Conservation (phyloP, 306 rosid genomes). For the Urtica urens region DNA sequence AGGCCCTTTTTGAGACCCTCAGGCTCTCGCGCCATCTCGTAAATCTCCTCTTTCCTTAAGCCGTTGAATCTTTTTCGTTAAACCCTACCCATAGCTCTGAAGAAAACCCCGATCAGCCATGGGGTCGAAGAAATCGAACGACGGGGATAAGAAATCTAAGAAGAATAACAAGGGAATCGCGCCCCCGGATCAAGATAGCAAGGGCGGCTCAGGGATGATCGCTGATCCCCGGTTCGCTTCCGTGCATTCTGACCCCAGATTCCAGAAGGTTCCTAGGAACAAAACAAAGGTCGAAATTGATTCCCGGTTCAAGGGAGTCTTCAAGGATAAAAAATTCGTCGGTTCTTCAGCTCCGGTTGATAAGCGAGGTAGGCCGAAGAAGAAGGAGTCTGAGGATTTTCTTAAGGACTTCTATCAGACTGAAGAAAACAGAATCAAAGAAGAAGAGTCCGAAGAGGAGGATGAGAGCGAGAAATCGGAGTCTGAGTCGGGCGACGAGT, state of each 20-base stretch:
- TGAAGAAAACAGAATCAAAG: constrained; percentile 22
- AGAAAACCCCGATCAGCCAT: constrained; percentile 7
- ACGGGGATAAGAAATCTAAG: constrained; percentile 10
- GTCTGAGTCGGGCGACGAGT: constrained; percentile 12
- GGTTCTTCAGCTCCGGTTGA: constrained; percentile 61
- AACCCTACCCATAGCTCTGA: background rate
- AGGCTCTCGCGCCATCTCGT: no score
- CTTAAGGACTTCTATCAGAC: constrained; percentile 46
- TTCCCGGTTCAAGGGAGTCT: constrained; percentile 56
- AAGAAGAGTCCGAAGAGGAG: constrained; percentile 18
- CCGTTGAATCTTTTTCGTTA: no score
- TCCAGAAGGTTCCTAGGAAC: constrained; percentile 54
- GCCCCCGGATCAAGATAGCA: constrained; percentile 2
- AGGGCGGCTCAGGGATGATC: constrained; percentile 22
- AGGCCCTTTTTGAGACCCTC: no score
- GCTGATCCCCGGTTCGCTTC: constrained; percentile 49
- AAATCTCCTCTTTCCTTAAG: no score
- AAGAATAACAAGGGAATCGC: constrained; percentile 14
- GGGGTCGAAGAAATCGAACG: constrained; percentile 16
- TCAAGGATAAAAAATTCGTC: constrained; percentile 41
- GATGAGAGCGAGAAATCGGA: constrained; percentile 9
- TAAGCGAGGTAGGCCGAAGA: constrained; percentile 61
- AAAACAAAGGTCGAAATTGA: constrained; percentile 59
- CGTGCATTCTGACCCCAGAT: constrained; percentile 72
- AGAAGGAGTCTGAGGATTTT: constrained; percentile 15